These are phyloP conservation scores for Scheffersomyces ergatensis DNA, from an alignment of 805 yeast species.

Conservation along the genomic window DNA sequence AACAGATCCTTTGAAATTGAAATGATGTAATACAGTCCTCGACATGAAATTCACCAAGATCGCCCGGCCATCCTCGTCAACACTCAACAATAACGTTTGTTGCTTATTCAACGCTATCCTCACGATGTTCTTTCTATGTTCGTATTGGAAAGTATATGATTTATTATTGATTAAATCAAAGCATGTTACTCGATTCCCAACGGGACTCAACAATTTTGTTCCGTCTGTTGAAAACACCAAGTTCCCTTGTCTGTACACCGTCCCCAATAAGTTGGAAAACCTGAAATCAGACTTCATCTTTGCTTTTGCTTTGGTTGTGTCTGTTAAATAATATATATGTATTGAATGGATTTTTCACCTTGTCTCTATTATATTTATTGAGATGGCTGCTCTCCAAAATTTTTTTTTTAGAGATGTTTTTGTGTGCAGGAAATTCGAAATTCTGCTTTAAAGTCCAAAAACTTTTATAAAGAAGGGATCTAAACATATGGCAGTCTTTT, in stretches of 20 bases:
- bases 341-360: neutral
- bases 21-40: conserved; percentile 85
- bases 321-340: too few species aligned
- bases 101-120: conserved; percentile 81
- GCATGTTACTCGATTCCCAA: conserved; percentile 87
- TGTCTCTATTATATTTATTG: too few species aligned
- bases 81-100: conserved; percentile 73
- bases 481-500: too few species aligned
- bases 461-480: too few species aligned
- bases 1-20: conserved; percentile 84
- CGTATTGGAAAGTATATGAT: conserved; percentile 87
- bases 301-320: too few species aligned
- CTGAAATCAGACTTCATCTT: conserved; percentile 83
- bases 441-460: too few species aligned
- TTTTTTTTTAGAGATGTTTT: neutral
- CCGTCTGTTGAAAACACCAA: conserved; percentile 85
- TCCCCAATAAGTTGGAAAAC: conserved; percentile 87
- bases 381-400: neutral
- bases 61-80: conserved; percentile 92
- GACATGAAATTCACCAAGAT: conserved; percentile 82
- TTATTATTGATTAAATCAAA: conserved; percentile 83
- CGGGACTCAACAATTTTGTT: conserved; percentile 78
- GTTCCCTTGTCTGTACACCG: conserved; percentile 94
- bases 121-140: conserved; percentile 82
- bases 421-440: too few species aligned